Evolutionary conservation across 164 flowering plant genomes (phyloP).

Genomic region (Tetracentron sinense): DNA sequence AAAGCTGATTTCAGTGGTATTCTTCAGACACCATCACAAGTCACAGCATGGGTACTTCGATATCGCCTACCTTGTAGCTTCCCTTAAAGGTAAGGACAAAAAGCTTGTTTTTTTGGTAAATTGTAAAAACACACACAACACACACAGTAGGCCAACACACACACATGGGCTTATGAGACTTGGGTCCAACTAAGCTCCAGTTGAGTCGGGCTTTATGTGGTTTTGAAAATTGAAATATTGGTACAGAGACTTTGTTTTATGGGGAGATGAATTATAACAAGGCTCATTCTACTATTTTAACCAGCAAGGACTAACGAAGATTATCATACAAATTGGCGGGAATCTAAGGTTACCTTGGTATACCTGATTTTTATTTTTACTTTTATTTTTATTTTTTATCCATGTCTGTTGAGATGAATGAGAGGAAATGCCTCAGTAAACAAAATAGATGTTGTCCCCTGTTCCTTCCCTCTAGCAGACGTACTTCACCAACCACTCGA

Average conservation of each 20-base stretch:
- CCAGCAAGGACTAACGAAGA: background rate
- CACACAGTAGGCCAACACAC: too few relatives aligned
- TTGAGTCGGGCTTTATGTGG: background rate
- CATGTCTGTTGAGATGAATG: background rate
- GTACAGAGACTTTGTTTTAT: too few relatives aligned
- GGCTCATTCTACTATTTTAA: background rate
- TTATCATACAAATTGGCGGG: background rate
- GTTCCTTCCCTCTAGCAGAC: conserved; percentile 15
- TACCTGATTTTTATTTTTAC: background rate
- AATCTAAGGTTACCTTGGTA: too few relatives aligned
- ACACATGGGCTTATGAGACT: too few relatives aligned
- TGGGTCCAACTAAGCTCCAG: too few relatives aligned
- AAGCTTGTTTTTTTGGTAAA: too few relatives aligned
- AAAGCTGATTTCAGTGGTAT: too few relatives aligned
- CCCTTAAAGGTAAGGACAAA: too few relatives aligned
- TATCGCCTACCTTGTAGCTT: background rate
- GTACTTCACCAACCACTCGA: conserved; percentile 63
- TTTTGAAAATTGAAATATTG: background rate
- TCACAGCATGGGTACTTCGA: background rate
- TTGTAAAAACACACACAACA: too few relatives aligned
- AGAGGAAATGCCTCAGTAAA: background rate
- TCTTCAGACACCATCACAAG: background rate
- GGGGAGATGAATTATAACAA: background rate
- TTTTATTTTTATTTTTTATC: too few relatives aligned
- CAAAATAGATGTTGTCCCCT: background rate